Conservation (phyloP, 805 yeast genomes). For the Nakazawaea ishiwadae region DNA sequence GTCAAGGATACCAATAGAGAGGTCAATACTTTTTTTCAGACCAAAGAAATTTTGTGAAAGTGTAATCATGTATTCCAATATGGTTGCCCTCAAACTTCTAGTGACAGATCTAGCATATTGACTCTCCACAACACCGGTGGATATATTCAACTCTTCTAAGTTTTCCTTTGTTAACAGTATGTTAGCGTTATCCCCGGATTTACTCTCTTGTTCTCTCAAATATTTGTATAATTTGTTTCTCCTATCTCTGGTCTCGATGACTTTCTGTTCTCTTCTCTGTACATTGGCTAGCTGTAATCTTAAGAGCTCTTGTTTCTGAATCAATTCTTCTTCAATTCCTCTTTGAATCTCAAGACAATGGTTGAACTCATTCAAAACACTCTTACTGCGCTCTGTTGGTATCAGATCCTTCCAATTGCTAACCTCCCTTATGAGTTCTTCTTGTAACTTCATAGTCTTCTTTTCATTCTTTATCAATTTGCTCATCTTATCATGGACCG, state of each 20-base stretch:
- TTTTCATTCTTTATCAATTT: constrained; percentile 36
- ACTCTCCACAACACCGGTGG: constrained; percentile 47
- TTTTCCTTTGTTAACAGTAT: constrained; percentile 42
- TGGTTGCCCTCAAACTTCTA: constrained; percentile 37
- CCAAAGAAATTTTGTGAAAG: constrained; percentile 3
- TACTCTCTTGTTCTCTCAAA: constrained; percentile 38
- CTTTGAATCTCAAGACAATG: constrained; percentile 33
- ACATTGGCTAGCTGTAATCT: constrained; percentile 40
- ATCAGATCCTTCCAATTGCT: constrained; percentile 36
- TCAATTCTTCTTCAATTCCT: constrained; percentile 28
- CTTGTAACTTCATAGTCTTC: constrained; percentile 30
- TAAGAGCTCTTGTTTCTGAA: constrained; percentile 39
- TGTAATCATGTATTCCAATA: constrained; percentile 35
- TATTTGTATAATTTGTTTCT: constrained; percentile 33
- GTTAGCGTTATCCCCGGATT: constrained; percentile 40
- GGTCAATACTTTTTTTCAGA: constrained; percentile 5
- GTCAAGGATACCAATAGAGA: neutral
- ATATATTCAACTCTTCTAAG: constrained; percentile 45
- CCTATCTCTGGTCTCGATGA: constrained; percentile 31
- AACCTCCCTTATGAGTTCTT: constrained; percentile 35
- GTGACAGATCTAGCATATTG: constrained; percentile 46
- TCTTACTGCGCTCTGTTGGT: constrained; percentile 33
- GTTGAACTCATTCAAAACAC: constrained; percentile 35
- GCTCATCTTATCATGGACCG: constrained; percentile 28
- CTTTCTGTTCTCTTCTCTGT: constrained; percentile 45